Conservation (phyloP, 139 green algal species). For the Gonium pectorale region DNA sequence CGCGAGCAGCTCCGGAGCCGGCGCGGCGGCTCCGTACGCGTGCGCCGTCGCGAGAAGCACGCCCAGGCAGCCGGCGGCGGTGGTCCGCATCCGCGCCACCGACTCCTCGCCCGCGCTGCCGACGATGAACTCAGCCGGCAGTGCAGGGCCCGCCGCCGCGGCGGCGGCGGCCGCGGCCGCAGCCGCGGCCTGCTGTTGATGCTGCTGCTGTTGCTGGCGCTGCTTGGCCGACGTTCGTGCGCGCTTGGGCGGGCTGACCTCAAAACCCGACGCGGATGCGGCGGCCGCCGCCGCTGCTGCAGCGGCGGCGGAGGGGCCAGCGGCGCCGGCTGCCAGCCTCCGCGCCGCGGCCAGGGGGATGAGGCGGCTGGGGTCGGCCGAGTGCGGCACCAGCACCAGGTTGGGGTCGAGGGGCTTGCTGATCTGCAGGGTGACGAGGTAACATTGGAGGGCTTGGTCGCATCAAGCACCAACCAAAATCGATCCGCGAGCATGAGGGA, state of each 20-base stretch:
- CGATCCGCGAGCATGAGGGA: no score
- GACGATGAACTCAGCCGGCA: constrained; percentile 45
- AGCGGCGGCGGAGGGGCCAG: not conserved
- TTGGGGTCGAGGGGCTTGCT: constrained; percentile 52
- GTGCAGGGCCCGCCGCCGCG: not conserved
- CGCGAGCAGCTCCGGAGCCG: constrained; percentile 3
- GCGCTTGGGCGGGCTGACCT: constrained; percentile 33
- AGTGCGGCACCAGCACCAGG: constrained; percentile 33
- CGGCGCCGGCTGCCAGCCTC: not conserved
- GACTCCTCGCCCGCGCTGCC: constrained; percentile 49
- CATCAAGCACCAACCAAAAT: no score
- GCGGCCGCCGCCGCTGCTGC: not conserved
- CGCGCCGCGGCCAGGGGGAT: constrained; percentile 17
- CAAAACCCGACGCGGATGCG: no score
- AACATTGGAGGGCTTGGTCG: no score
- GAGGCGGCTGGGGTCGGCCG: not conserved
- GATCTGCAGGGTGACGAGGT: no score
- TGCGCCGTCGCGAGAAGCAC: constrained; percentile 47
- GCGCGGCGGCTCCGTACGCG: constrained; percentile 5
- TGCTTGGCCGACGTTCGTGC: not conserved
- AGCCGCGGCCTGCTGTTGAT: not conserved
- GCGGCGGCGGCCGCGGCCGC: constrained; percentile 4
- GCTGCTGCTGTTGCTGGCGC: not conserved
- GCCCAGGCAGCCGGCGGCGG: constrained; percentile 55
- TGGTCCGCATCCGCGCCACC: constrained; percentile 70